Conservation (phyloP, 345 rosid genomes). For the Arabidopsis arenosa region DNA sequence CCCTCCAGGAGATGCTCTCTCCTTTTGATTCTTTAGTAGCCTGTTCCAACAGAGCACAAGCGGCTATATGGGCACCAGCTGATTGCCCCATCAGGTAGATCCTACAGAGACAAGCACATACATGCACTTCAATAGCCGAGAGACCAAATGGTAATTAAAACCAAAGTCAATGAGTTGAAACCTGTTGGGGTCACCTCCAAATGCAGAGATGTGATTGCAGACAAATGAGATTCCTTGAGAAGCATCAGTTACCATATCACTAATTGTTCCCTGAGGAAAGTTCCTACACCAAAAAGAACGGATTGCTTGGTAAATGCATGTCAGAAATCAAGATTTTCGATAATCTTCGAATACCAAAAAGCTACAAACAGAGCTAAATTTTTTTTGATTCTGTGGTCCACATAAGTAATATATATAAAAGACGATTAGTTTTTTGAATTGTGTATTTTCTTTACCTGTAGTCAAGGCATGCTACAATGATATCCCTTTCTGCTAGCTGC, state of each 20-base stretch:
- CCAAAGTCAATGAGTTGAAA: constrained; percentile 41
- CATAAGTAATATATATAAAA: not conserved
- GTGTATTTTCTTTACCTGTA: constrained; percentile 69
- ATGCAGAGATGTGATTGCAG: constrained; percentile 73
- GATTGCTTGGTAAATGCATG: constrained; percentile 15
- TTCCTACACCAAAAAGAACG: constrained; percentile 57
- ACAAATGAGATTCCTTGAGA: constrained; percentile 92
- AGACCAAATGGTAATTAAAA: constrained; percentile 21
- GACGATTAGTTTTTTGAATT: not conserved
- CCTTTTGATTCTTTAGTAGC: constrained; percentile 77
- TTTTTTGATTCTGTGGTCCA: not conserved
- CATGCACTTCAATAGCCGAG: constrained; percentile 26
- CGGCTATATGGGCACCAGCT: constrained; percentile 96
- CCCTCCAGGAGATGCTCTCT: constrained; percentile 75
- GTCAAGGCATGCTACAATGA: constrained; percentile 94
- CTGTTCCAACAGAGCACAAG: constrained; percentile 88
- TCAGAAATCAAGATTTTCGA: not conserved
- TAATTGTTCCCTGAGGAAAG: constrained; percentile 95
- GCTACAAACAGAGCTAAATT: constrained; percentile 17
- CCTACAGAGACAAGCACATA: constrained; percentile 51
- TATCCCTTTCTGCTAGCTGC: constrained; percentile 91
- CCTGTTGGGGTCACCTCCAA: constrained; percentile 97
- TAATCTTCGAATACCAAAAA: not conserved
- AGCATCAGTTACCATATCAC: constrained; percentile 85
- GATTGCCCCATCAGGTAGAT: constrained; percentile 97